Evolutionary conservation across 2,329 filamentous ascomycete genomes (phyloP), one percentile per base, ranked within the genome.

Genomic region (Ophiognomonia clavigignenti-juglandacearum): DNA sequence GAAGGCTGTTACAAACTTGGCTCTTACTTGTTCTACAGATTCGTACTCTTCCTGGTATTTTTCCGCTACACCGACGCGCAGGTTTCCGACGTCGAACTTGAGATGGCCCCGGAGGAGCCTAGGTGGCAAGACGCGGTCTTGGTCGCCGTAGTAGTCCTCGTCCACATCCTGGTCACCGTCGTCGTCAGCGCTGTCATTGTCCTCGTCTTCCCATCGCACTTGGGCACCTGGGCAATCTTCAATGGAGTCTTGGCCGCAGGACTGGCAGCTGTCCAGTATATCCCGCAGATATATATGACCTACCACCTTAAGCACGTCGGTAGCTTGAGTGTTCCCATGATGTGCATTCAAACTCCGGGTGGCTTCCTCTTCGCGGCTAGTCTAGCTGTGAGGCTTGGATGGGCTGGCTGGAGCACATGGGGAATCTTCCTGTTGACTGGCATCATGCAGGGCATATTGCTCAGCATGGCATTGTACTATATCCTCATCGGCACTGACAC

Each of bases 341-440:
- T 98, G 91, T 86, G 87, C 62, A 96, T 98, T 27, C 93, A 98
- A 65, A 96, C 92, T 0, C 93, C 93, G 0, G 93, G 93, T 1
- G 90, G 89, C 50, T 84, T 96, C 56, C 70, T 98, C 6, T 97
- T 95, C 69, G 90, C 92, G 0, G 84, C 78, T 11, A 96, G 90
- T 63, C 70, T 98, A 36, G 89, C 85, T 42, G 81, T 80, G 7
- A 79, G 93, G 38, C 75, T 96, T 18, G 93, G 93, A 0, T 75
- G 74, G 59, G 82, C 78, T 27, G 92, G 92, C 0, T 98, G 93
- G 93, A 96, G 91, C 66, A 89, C 90, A 0, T 98, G 93, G 93
- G 83, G 89, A 9, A 84, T 97, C 13, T 95, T 92, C 61, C 74
- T 96, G 37, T 74, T 97, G 43, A 96, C 91, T 0, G 93, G 92